Evolutionary conservation across 1,284 basidiomycete species (phyloP).

Genomic region (Cryptococcus sp.): DNA sequence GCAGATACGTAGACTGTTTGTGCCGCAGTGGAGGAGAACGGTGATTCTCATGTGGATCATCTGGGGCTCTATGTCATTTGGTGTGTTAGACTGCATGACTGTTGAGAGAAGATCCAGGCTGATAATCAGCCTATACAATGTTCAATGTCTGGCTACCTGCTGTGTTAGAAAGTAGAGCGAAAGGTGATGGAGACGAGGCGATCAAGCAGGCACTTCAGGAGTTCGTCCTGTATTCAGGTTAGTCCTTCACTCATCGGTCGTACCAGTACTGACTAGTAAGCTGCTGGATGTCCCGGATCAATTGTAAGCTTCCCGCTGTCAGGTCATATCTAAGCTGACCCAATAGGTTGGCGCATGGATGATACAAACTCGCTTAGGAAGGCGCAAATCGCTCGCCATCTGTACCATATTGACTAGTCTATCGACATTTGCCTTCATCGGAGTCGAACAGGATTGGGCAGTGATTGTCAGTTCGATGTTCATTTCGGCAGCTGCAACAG

Average conservation of each 20-base stretch:
- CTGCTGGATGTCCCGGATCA: constrained; percentile 83
- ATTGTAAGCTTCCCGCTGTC: constrained; percentile 55
- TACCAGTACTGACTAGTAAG: constrained; percentile 30
- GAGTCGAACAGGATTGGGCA: constrained; percentile 59
- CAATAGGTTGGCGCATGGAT: constrained; percentile 79
- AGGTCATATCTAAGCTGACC: constrained; percentile 4
- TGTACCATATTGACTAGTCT: constrained; percentile 76
- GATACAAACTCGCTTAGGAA: constrained; percentile 72
- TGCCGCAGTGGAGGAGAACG: constrained; percentile 74
- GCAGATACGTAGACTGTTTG: constrained; percentile 69
- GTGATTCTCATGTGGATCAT: constrained; percentile 78
- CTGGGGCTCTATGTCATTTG: constrained; percentile 77
- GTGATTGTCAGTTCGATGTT: constrained; percentile 73
- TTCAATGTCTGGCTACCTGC: constrained; percentile 96
- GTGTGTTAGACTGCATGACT: constrained; percentile 50
- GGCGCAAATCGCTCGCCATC: constrained; percentile 68
- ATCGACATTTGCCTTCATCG: constrained; percentile 70
- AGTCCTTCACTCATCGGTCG: constrained; percentile 6
- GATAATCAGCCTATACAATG: constrained; percentile 72
- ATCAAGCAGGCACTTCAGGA: constrained; percentile 71
- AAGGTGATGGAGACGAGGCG: constrained; percentile 49
- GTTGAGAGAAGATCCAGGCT: neutral
- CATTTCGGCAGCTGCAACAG: constrained; percentile 75
- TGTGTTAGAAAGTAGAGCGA: constrained; percentile 57
- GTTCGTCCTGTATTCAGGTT: constrained; percentile 56